A percentile compares a stretch with the other conserved stretches of the same genome.
phyloP scores from a whole-genome alignment of 2,329 filamentous ascomycete genomes.

The Geosmithia morbida region DNA sequence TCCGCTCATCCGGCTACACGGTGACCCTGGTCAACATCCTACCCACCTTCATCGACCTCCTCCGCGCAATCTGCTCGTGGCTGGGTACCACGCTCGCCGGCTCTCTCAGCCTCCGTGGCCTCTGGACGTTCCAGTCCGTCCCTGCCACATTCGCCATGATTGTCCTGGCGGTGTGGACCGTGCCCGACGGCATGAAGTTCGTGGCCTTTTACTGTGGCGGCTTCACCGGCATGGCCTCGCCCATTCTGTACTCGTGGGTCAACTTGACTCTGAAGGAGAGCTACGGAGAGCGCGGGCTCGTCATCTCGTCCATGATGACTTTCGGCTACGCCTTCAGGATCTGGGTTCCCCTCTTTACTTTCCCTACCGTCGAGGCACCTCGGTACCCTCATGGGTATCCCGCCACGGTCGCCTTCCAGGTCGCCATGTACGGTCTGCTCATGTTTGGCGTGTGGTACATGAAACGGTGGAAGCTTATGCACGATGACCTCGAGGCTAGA shows the following conservation, averaged over 20 bases:
- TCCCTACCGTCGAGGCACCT: slow-evolving; percentile 12
- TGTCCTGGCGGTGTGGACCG: slow-evolving; percentile 13
- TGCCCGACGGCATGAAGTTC: slow-evolving; percentile 14
- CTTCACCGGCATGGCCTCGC: slow-evolving; percentile 14
- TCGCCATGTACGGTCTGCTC: slow-evolving; percentile 11
- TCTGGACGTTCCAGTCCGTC: slow-evolving; percentile 12
- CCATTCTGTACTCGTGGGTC: slow-evolving; percentile 16
- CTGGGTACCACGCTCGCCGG: slow-evolving; percentile 12
- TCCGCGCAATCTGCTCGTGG: slow-evolving; percentile 12
- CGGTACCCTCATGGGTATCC: slow-evolving; percentile 12
- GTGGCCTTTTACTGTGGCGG: slow-evolving; percentile 15
- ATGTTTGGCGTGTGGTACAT: slow-evolving; percentile 13
- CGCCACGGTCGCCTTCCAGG: slow-evolving; percentile 10
- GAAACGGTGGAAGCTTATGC: slow-evolving; percentile 9
- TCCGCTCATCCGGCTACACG: slow-evolving; percentile 8
- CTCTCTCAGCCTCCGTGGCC: slow-evolving; percentile 11
- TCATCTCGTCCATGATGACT: slow-evolving; percentile 19
- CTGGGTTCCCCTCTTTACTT: slow-evolving; percentile 14
- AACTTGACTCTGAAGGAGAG: slow-evolving; percentile 15
- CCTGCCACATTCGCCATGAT: slow-evolving; percentile 10
- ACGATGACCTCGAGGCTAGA: not conserved
- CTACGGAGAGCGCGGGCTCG: slow-evolving; percentile 15
- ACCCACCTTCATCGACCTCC: slow-evolving; percentile 12
- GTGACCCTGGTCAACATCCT: slow-evolving; percentile 13
- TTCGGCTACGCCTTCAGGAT: slow-evolving; percentile 15